Evolutionary conservation across 305 asterid species (phyloP), one percentile per base, ranked within the genome.

Genomic region (Fraxinus velutina): DNA sequence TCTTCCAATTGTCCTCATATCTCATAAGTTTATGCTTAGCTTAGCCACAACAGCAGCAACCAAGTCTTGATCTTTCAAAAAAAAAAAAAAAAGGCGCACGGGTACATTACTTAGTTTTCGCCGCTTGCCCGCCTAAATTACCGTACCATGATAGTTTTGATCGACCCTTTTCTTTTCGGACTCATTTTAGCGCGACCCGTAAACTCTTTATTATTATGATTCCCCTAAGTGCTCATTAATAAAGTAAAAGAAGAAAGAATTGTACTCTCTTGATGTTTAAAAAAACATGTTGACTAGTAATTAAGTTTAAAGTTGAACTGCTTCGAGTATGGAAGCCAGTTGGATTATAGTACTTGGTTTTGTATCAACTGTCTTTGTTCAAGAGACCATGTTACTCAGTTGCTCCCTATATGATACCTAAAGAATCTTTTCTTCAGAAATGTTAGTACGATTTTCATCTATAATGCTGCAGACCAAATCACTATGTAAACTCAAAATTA

Each of bases 361-460:
- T 36, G 34, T 77, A 80, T 15, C 55, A 5, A 7, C 75, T 88
- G 90, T 89, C 88, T 82, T 84, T 79, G 83, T 77, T 80, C 39
- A 73, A 86, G 89, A 82, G 84, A 89, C 86, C 88, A 83, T 62
- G 29, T 76, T 50, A 82, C 74, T 84, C 82, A 44, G 85, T 3
- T 90, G 94, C 83, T 86, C 86, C 92, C 94, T 62, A 33, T 39
- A 77, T 78, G 13, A 60, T 60, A 12, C 71, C 71, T 84, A 12
- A 24, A 75, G 93, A 88, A 84, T 90, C 90, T 87, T 88, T 86
- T 83, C 78, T 32, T 76, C 84, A 80, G 5, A 78, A 79, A 32
- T 79, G 85, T 77, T 77, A 62, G 91, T 88, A 87, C 90, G 86
- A 78, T 0, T 72, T 39, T 77, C 71, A 84, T 82, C 76, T 78